phyloP scores from a whole-genome alignment of 352 stramenopile genomes.

The Saprolegnia parasitica region DNA sequence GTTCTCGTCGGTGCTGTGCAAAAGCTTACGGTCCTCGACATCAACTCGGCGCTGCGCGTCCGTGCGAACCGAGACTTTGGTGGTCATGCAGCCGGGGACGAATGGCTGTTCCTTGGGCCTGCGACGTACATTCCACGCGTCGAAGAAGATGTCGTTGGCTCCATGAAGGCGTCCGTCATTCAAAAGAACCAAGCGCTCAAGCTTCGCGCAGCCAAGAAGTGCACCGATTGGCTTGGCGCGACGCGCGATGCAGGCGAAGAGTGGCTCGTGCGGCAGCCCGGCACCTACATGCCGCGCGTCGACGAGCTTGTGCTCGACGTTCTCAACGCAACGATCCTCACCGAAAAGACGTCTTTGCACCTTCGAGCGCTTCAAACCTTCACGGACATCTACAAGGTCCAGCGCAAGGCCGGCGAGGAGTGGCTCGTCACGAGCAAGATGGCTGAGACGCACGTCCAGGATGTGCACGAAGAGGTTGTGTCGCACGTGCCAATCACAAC shows the following conservation, averaged over 20 bases:
- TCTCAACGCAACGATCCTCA: slow-evolving; percentile 59
- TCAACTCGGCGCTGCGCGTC: slow-evolving; percentile 58
- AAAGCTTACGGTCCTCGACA: slow-evolving; percentile 51
- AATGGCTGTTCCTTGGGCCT: slow-evolving; percentile 71
- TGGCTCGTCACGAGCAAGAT: slow-evolving; percentile 72
- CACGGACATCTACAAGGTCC: slow-evolving; percentile 62
- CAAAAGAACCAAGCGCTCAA: slow-evolving; percentile 79
- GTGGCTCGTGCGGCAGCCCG: slow-evolving; percentile 68
- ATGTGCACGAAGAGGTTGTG: slow-evolving; percentile 71
- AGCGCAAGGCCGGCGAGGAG: slow-evolving; percentile 70
- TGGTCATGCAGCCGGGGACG: slow-evolving; percentile 51
- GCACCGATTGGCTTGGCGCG: slow-evolving; percentile 54
- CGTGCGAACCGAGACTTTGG: slow-evolving; percentile 58
- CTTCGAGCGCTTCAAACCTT: slow-evolving; percentile 65
- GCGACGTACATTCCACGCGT: slow-evolving; percentile 71
- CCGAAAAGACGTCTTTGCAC: slow-evolving; percentile 55
- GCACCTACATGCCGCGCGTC: slow-evolving; percentile 70
- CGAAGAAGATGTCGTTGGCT: slow-evolving; percentile 57
- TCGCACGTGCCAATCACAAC: slow-evolving; percentile 55
- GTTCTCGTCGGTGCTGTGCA: slow-evolving; percentile 52
- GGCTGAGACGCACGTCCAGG: slow-evolving; percentile 66
- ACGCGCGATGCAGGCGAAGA: slow-evolving; percentile 65
- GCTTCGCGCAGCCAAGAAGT: slow-evolving; percentile 78
- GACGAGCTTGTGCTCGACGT: slow-evolving; percentile 64
- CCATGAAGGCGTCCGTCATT: slow-evolving; percentile 58